A percentile compares a stretch with the other conserved stretches of the same genome.
These are phyloP conservation scores for Exophiala xenobiotica DNA, from an alignment of 2,329 filamentous ascomycete genomes.

Conservation along the genomic window DNA sequence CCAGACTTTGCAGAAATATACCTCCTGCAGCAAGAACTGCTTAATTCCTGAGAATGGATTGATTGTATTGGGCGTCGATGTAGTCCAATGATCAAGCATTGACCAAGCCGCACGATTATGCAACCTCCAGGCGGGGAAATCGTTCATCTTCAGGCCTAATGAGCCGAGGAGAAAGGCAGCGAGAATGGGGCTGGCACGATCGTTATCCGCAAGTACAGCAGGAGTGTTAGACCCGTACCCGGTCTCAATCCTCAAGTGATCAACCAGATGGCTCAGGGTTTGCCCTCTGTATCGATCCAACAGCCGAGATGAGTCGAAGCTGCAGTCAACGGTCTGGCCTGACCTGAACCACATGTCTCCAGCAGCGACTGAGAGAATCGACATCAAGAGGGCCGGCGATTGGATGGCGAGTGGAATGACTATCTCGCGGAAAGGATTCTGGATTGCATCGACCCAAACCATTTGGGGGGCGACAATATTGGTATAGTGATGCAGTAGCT, in stretches of 20 bases:
- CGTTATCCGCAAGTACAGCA: background rate
- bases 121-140: background rate
- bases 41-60: background rate
- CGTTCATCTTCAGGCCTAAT: background rate
- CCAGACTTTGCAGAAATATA: conserved; percentile 5
- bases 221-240: background rate
- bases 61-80: background rate
- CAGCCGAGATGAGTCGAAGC: background rate
- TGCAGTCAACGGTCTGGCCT: background rate
- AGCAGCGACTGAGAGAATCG: background rate
- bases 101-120: conserved; percentile 2
- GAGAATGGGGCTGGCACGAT: conserved; percentile 3
- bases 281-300: background rate
- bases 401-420: conserved; percentile 1
- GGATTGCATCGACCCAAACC: background rate
- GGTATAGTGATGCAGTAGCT: background rate
- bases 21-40: background rate
- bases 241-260: conserved; percentile 2
- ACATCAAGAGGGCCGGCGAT: background rate
- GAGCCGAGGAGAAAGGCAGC: conserved; percentile 5
- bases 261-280: background rate
- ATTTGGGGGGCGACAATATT: background rate
- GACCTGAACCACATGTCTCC: background rate
- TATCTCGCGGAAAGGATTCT: background rate
- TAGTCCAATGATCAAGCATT: conserved; percentile 3